These are phyloP conservation scores for Lycium barbarum DNA, from an alignment of 257 asterid genomes.

Conservation along the genomic window DNA sequence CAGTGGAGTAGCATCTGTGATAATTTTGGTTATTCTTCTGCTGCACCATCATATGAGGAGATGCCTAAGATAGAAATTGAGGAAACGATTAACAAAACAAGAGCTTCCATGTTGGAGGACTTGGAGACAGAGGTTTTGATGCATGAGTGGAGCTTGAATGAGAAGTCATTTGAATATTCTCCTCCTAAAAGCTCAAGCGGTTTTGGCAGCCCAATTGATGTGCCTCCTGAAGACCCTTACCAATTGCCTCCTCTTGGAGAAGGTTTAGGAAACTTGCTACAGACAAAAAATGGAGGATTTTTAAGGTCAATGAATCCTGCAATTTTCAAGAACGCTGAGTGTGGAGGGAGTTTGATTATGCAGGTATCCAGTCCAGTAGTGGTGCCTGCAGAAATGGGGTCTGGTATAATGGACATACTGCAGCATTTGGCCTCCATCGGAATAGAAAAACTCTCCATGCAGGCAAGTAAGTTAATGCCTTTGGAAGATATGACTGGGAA, in stretches of 20 bases:
- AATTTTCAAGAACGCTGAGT: constrained; percentile 65
- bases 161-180: constrained; percentile 71
- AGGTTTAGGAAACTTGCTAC: constrained; percentile 83
- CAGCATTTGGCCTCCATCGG: constrained; percentile 88
- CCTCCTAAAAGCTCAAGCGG: constrained; percentile 60
- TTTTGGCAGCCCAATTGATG: constrained; percentile 68
- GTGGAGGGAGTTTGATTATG: constrained; percentile 83
- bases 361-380: constrained; percentile 94
- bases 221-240: constrained; percentile 59
- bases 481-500: constrained; percentile 88
- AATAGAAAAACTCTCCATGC: constrained; percentile 92
- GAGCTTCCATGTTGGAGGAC: constrained; percentile 73
- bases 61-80: constrained; percentile 51
- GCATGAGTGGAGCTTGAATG: constrained; percentile 84
- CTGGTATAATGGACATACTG: constrained; percentile 81
- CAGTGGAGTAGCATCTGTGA: constrained; percentile 53
- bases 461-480: constrained; percentile 92
- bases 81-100: constrained; percentile 49
- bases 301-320: constrained; percentile 89
- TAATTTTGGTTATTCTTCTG: constrained; percentile 42
- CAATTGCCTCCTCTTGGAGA: constrained; percentile 77
- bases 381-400: constrained; percentile 96
- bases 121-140: constrained; percentile 89
- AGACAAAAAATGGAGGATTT: constrained; percentile 82
- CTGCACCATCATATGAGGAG: constrained; percentile 40